Evolutionary conservation across 2,329 filamentous ascomycete species (phyloP).

Genomic region (Fonsecaea monophora): DNA sequence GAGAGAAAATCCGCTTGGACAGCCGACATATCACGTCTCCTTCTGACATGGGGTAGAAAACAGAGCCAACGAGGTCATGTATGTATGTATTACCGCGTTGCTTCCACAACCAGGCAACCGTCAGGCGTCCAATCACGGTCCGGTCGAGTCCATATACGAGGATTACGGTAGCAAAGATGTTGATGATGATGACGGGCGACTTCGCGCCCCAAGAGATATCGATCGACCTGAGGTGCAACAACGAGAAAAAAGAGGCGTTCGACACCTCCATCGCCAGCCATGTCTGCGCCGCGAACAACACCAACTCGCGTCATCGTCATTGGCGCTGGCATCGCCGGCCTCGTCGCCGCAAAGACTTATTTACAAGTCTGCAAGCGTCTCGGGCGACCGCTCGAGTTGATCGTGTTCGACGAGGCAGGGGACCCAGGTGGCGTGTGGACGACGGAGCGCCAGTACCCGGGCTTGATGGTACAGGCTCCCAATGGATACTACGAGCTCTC

Average conservation of each 20-base stretch:
- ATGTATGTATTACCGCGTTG: neutral
- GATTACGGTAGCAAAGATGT: too few relatives aligned
- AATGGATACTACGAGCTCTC: conserved; percentile 44
- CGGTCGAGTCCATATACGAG: neutral
- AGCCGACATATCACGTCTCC: neutral
- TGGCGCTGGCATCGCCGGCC: conserved; percentile 40
- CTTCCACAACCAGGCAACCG: neutral
- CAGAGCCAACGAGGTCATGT: neutral
- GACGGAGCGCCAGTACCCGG: conserved; percentile 42
- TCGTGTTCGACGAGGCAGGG: conserved; percentile 41
- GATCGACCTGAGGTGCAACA: too few relatives aligned
- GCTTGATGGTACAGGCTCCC: conserved; percentile 42
- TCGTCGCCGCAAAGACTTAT: conserved; percentile 44
- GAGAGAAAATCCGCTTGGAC: too few relatives aligned
- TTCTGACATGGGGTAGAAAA: neutral
- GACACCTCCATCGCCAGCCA: neutral
- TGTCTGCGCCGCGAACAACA: conserved; percentile 5
- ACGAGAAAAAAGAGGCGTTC: too few relatives aligned
- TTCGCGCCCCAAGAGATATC: too few relatives aligned
- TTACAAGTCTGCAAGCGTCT: conserved; percentile 37
- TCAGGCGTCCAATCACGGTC: neutral
- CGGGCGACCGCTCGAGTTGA: conserved; percentile 29
- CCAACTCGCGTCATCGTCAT: conserved; percentile 33
- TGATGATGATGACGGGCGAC: too few relatives aligned
- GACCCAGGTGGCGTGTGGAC: conserved; percentile 43